phyloP scores from a whole-genome alignment of 257 asterid genomes.

The Ballota nigra region DNA sequence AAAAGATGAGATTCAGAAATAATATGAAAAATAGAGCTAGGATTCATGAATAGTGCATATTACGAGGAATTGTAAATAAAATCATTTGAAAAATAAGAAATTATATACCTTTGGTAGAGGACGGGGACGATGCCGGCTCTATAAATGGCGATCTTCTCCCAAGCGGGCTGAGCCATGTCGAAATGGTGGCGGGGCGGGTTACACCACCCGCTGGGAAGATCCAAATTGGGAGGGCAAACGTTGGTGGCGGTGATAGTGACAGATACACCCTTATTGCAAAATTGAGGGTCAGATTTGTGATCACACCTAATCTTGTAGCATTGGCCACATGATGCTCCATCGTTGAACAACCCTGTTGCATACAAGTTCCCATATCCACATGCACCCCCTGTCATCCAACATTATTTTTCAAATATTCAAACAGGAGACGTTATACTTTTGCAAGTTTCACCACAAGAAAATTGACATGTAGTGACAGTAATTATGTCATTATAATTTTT shows the following conservation, averaged over 20 bases:
- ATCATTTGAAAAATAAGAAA: no score
- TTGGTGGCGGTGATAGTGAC: conserved; percentile 58
- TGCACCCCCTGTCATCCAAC: conserved; percentile 41
- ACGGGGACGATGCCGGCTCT: conserved; percentile 64
- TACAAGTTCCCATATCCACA: conserved; percentile 60
- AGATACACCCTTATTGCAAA: conserved; percentile 54
- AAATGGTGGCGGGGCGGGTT: conserved; percentile 66
- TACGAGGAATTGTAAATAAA: no score
- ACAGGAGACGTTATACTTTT: no score
- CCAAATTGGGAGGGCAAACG: conserved; percentile 62
- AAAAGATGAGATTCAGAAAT: no score
- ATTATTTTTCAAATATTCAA: neutral
- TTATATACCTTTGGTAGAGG: conserved; percentile 47
- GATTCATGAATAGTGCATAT: no score
- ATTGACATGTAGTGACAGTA: no score
- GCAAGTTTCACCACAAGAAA: no score
- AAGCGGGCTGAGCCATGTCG: conserved; percentile 75
- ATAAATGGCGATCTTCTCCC: conserved; percentile 61
- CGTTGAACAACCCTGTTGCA: conserved; percentile 47
- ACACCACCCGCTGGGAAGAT: conserved; percentile 67
- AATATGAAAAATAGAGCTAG: no score
- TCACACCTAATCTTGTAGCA: conserved; percentile 58
- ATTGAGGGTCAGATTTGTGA: conserved; percentile 40
- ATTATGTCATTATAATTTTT: no score
- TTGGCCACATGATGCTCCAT: conserved; percentile 60